Percentiles rank a stretch among this genome's conserved stretches.
Conservation (phyloP, 176 grass and related monocot genomes). For the Rhynchospora breviuscula region DNA sequence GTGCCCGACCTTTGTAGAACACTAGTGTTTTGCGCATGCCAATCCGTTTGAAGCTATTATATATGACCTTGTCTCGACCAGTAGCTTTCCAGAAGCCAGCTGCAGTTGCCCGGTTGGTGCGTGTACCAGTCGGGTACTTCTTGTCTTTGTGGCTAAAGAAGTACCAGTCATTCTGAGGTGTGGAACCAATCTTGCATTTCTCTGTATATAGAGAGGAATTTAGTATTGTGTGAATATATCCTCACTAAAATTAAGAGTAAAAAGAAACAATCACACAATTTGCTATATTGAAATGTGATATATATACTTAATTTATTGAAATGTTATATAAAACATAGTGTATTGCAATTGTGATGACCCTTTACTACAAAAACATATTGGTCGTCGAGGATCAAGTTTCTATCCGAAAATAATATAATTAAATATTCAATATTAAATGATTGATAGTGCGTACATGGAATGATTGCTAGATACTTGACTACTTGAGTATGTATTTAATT, state of each 20-base stretch:
- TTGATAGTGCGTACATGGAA: neutral
- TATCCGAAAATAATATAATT: neutral
- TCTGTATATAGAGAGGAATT: constrained; percentile 31
- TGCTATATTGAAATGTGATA: neutral
- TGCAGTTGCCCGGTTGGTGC: constrained; percentile 83
- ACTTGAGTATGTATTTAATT: neutral
- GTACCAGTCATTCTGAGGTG: constrained; percentile 97
- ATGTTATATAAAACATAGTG: neutral
- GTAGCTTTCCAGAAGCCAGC: constrained; percentile 98
- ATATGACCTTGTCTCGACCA: constrained; percentile 93
- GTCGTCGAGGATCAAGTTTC: neutral
- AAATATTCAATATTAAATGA: neutral
- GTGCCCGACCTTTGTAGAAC: constrained; percentile 95
- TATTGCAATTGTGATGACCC: neutral
- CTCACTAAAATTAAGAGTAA: neutral
- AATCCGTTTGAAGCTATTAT: constrained; percentile 70
- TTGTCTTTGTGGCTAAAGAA: constrained; percentile 99
- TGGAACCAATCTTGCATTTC: constrained; percentile 84
- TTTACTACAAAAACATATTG: neutral
- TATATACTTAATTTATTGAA: neutral
- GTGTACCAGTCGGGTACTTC: constrained; percentile 95
- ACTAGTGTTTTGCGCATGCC: constrained; percentile 99
- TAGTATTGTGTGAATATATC: neutral
- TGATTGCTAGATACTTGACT: neutral
- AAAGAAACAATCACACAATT: neutral